These are phyloP conservation scores for Diaporthe vexans DNA, from an alignment of 2,329 filamentous ascomycete genomes.

Conservation along the genomic window DNA sequence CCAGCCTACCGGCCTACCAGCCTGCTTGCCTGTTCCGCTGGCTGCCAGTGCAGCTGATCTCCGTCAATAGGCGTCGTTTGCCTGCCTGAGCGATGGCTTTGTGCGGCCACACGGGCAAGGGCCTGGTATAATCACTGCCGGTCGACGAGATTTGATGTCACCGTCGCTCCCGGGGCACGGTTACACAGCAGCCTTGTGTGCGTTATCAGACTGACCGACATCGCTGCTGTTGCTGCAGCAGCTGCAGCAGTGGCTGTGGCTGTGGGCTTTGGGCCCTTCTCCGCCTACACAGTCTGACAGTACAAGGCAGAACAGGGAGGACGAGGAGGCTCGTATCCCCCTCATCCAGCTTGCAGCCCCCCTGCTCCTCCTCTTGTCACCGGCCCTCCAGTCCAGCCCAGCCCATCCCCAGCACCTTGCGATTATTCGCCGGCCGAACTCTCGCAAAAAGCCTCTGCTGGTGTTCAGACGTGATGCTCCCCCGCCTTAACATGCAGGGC, in stretches of 20 bases:
- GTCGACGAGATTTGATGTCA: conserved; percentile 25
- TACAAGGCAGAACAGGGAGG: background rate
- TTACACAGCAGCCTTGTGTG: conserved; percentile 29
- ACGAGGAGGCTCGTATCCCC: conserved; percentile 20
- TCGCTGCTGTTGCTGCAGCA: background rate
- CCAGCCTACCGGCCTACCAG: background rate
- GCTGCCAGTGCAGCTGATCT: background rate
- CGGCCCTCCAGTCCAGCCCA: background rate
- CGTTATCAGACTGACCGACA: conserved; percentile 20
- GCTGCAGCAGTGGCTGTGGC: conserved; percentile 12
- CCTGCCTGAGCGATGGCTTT: conserved; percentile 3
- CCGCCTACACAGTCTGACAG: background rate
- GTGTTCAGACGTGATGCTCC: background rate
- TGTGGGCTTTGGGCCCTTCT: background rate
- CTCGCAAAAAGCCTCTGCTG: conserved; percentile 28
- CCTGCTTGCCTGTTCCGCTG: background rate
- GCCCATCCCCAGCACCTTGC: background rate
- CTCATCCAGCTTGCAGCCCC: conserved; percentile 7
- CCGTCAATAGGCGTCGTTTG: background rate
- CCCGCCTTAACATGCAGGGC: conserved; percentile 6
- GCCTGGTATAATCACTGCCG: background rate
- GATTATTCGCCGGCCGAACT: conserved; percentile 23
- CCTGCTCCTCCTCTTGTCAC: conserved; percentile 1
- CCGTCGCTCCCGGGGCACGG: conserved; percentile 15
- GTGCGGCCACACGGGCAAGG: background rate